Conservation (phyloP, 768 basidiomycete species). For the Leucogyrophana mollusca region DNA sequence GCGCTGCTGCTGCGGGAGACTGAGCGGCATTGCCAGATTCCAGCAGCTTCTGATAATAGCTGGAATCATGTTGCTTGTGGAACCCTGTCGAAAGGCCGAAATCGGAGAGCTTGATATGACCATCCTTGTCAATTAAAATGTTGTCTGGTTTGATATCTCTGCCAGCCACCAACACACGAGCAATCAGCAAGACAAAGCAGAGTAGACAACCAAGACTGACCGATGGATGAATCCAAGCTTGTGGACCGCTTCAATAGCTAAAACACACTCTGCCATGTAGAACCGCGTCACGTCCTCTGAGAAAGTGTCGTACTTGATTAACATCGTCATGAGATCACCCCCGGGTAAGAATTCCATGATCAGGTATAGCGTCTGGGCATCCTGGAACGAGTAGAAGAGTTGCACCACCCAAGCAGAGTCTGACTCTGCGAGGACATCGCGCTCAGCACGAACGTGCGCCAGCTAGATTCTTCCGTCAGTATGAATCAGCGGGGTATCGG, state of each 20-base stretch:
- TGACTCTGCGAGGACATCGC: slow-evolving; percentile 94
- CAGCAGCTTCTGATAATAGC: slow-evolving; percentile 88
- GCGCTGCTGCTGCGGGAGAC: slow-evolving; percentile 44
- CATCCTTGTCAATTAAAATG: slow-evolving; percentile 86
- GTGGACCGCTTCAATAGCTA: slow-evolving; percentile 98
- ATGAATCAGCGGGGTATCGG: background rate
- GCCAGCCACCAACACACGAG: slow-evolving; percentile 8
- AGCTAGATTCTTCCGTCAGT: slow-evolving; percentile 48
- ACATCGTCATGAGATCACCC: slow-evolving; percentile 99
- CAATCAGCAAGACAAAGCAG: background rate
- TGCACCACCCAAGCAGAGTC: slow-evolving; percentile 97
- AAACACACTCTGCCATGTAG: slow-evolving; percentile 97
- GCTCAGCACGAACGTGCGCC: slow-evolving; percentile 96
- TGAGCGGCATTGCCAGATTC: slow-evolving; percentile 56
- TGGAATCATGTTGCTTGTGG: slow-evolving; percentile 96
- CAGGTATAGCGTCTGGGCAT: slow-evolving; percentile 86
- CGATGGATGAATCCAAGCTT: slow-evolving; percentile 97
- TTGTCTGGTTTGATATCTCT: slow-evolving; percentile 99
- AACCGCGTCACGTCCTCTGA: slow-evolving; percentile 97
- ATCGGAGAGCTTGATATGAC: slow-evolving; percentile 97
- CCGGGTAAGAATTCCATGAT: slow-evolving; percentile 99
- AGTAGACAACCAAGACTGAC: slow-evolving; percentile 38
- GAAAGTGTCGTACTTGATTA: slow-evolving; percentile 99
- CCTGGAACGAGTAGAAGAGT: slow-evolving; percentile 98
- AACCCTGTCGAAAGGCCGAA: slow-evolving; percentile 99